Base-by-base conservation (phyloP, 352 stramenopile species). In the Pythium pectinolyticum region DNA sequence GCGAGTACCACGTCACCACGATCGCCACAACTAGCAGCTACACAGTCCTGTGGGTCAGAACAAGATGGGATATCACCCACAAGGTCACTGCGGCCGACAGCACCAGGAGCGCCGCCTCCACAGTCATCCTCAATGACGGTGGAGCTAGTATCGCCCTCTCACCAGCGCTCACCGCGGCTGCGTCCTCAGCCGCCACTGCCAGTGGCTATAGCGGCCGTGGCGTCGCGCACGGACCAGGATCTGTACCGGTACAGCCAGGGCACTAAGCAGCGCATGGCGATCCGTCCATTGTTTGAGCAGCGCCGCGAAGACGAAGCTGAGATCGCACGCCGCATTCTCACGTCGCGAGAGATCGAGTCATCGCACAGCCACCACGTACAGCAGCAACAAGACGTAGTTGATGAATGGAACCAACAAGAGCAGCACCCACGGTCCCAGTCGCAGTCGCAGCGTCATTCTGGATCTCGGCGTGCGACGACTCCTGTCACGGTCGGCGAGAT, bases 231-330 rank as follows among this genome's bases (percentile, higher is more conserved):
- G 0, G 80, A 88, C 22, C 74, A 86, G 28, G 73, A 86, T 46
- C 79, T 91, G 20, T 89, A 82, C 39, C 63, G 80, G 22, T 91
- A 89, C 45, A 86, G 54, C 25, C 80, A 91, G 35, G 53, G 57
- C 24, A 67, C 67, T 0, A 75, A 74, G 53, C 79, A 84, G 49
- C 74, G 82, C 32, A 86, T 93, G 74, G 62, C 74, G 20, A 89
- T 93, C n/a, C 75, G 80, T 5, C 84, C 84, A 10, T 48, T 93
- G 35, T 90, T 92, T 27, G 77, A 89, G 65, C 70, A 88, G 46
- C 72, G 77, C 2, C 75, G 72, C 32, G 78, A 78, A 12, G 72
- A 73, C 17, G 75, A 82, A 58, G 69, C 71, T 30, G 59, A 74
- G 17, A 28, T 72, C 14, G 52, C 63, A 1, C 46, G 70, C 25